Evolutionary conservation across 1,284 basidiomycete species (phyloP).

Genomic region (Cutaneotrichosporon cutaneum): DNA sequence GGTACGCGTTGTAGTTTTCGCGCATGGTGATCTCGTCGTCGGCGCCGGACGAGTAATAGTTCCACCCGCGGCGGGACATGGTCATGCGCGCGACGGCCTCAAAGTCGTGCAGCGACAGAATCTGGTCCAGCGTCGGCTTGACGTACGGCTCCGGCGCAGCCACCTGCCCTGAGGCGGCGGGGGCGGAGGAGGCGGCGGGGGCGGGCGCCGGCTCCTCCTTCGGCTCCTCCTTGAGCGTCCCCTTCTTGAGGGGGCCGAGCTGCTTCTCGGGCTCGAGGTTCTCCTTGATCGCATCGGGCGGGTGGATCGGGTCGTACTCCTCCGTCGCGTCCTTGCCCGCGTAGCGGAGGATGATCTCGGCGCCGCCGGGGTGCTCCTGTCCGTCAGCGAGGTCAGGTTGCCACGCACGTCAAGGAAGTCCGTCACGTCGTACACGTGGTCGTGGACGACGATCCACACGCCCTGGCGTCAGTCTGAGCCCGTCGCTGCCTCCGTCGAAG

Average conservation of each 20-base stretch:
- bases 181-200: constrained; percentile 54
- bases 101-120: constrained; percentile 87
- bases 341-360: constrained; percentile 66
- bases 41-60: constrained; percentile 81
- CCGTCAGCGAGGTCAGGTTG: constrained; percentile 15
- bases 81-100: constrained; percentile 75
- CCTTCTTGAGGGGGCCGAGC: constrained; percentile 67
- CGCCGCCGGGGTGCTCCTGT: constrained; percentile 65
- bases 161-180: not conserved
- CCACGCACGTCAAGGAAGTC: constrained; percentile 65
- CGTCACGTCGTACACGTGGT: constrained; percentile 73
- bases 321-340: constrained; percentile 74
- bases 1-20: constrained; percentile 12
- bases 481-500: too few relatives aligned
- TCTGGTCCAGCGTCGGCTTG: constrained; percentile 68
- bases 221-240: constrained; percentile 51
- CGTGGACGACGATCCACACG: constrained; percentile 88
- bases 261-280: constrained; percentile 58
- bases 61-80: constrained; percentile 80
- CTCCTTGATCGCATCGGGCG: constrained; percentile 78
- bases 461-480: constrained; percentile 58
- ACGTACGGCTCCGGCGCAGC: constrained; percentile 37
- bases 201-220: too few relatives aligned
- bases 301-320: constrained; percentile 83
- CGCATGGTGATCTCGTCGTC: constrained; percentile 80